phyloP scores from a whole-genome alignment of 768 basidiomycete species.

The Coprinopsis sp. region DNA sequence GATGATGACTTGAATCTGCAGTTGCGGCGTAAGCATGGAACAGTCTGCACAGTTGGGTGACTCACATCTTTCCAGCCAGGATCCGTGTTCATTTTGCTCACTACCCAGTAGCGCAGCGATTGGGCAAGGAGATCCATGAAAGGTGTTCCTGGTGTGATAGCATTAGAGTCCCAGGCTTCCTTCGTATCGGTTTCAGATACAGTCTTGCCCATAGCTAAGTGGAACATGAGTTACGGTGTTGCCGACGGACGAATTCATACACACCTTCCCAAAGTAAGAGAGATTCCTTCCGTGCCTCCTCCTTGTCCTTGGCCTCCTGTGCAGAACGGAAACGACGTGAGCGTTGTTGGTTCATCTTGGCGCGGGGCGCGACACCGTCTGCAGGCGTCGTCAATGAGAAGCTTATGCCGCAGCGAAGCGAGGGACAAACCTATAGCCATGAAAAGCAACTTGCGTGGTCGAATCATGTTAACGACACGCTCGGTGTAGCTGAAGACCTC shows the following conservation, averaged over 20 bases:
- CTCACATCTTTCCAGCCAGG: conserved; percentile 91
- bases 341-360: conserved; percentile 99
- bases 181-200: conserved; percentile 78
- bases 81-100: conserved; percentile 90
- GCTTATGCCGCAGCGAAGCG: neutral
- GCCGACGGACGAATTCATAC: too few relatives aligned
- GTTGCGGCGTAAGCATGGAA: conserved; percentile 1
- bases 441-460: conserved; percentile 91
- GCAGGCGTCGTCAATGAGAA: conserved; percentile 1
- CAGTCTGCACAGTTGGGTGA: conserved; percentile 9
- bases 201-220: conserved; percentile 86
- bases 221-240: conserved; percentile 2
- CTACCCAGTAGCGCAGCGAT: conserved; percentile 94
- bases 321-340: conserved; percentile 92
- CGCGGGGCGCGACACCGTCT: conserved; percentile 97
- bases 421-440: conserved; percentile 88
- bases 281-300: conserved; percentile 78
- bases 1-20: conserved; percentile 88
- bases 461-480: conserved; percentile 93
- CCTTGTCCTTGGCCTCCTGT: conserved; percentile 93
- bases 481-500: conserved; percentile 97
- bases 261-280: conserved; percentile 82
- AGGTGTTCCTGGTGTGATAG: conserved; percentile 97
- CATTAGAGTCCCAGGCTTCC: conserved; percentile 95
- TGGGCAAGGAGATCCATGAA: conserved; percentile 92